Evolutionary conservation across 2,329 filamentous ascomycete genomes (phyloP).

Genomic region (Colletotrichum musicola): DNA sequence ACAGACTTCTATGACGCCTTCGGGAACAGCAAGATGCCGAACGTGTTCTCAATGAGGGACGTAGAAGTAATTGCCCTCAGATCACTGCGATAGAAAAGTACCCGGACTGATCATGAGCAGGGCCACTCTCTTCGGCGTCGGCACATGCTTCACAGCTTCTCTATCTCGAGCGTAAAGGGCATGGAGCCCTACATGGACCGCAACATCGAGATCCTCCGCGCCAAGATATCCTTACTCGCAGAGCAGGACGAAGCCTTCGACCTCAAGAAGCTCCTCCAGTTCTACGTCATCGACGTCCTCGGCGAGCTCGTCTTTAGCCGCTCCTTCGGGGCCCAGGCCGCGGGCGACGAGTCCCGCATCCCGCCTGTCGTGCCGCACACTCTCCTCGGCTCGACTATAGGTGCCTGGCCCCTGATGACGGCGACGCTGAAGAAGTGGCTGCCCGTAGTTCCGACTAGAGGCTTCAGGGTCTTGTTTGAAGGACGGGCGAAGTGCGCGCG

Average conservation of each 20-base stretch:
- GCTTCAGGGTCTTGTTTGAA: constrained; percentile 41
- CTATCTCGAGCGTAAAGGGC: constrained; percentile 44
- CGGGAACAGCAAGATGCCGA: constrained; percentile 15
- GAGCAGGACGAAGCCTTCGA: constrained; percentile 43
- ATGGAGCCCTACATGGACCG: constrained; percentile 51
- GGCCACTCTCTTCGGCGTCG: constrained; percentile 18
- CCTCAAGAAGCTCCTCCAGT: constrained; percentile 47
- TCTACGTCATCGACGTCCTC: constrained; percentile 45
- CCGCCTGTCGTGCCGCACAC: constrained; percentile 51
- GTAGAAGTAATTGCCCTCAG: neutral
- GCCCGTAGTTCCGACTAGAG: constrained; percentile 40
- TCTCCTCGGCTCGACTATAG: constrained; percentile 46
- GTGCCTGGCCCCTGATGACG: constrained; percentile 45
- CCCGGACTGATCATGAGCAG: neutral
- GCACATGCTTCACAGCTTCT: constrained; percentile 30
- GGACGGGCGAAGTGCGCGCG: constrained; percentile 41
- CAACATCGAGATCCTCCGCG: constrained; percentile 46
- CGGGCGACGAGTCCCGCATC: constrained; percentile 44
- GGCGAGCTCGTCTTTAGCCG: constrained; percentile 49
- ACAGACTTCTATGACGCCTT: constrained; percentile 30
- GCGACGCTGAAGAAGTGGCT: constrained; percentile 44
- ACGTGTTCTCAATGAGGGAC: constrained; percentile 24
- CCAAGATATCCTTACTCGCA: constrained; percentile 40
- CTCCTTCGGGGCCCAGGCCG: constrained; percentile 46
- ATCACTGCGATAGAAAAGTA: neutral